These are phyloP conservation scores for Podosphaera leucotricha DNA, from an alignment of 2,329 filamentous ascomycete genomes.

Conservation along the genomic window DNA sequence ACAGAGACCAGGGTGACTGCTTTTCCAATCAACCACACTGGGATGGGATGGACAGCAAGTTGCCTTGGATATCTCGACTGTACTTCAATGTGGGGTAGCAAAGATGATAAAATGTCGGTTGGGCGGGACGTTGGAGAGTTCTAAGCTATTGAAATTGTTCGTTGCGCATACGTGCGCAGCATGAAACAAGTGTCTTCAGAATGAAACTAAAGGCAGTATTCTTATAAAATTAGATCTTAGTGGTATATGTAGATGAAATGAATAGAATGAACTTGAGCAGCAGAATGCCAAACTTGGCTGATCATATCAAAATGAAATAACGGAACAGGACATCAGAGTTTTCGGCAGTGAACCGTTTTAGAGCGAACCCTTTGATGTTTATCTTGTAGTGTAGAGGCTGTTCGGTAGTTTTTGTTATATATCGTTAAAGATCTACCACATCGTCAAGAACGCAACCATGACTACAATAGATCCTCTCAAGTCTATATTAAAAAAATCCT, in stretches of 20 bases:
- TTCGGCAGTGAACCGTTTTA: not conserved
- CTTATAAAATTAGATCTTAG: not conserved
- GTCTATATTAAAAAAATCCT: conserved; percentile 37
- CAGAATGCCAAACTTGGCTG: not conserved
- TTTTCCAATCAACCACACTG: not conserved
- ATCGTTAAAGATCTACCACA: not conserved
- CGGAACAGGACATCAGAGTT: too few relatives aligned
- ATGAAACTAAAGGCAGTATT: not conserved
- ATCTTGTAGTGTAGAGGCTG: too few relatives aligned
- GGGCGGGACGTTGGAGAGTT: conserved; percentile 12
- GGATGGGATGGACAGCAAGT: conserved; percentile 3
- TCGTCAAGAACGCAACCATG: conserved; percentile 7
- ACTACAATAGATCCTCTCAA: conserved; percentile 19
- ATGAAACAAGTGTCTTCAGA: not conserved
- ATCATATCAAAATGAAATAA: not conserved
- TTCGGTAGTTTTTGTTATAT: too few relatives aligned
- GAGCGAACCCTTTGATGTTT: not conserved
- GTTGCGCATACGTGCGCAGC: not conserved
- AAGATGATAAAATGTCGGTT: not conserved
- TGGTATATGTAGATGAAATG: not conserved
- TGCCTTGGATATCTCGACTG: conserved; percentile 1
- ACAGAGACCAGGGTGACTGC: not conserved
- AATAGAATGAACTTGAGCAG: not conserved
- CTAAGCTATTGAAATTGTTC: conserved; percentile 1
- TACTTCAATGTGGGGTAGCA: conserved; percentile 7